A percentile compares a stretch with the other conserved stretches of the same genome.
Conservation (phyloP, 768 basidiomycete genomes). For the Leccinum ochraceum region DNA sequence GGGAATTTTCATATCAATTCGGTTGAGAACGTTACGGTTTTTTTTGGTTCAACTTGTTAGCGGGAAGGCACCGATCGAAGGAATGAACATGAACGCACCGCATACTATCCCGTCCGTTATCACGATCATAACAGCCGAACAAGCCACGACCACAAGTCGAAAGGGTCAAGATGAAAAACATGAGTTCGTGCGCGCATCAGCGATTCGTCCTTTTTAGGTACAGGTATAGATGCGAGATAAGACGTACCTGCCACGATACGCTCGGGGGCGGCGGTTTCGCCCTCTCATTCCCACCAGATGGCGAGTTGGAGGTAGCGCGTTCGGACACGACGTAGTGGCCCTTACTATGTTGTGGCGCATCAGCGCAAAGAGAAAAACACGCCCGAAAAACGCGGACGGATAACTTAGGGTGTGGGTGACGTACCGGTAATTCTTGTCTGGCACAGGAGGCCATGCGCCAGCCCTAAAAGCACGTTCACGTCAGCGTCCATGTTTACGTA, state of each 20-base stretch:
- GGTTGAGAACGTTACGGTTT: slow-evolving; percentile 6
- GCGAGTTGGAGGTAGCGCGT: slow-evolving; percentile 37
- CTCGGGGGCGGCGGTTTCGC: slow-evolving; percentile 62
- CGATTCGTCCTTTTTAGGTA: slow-evolving; percentile 19
- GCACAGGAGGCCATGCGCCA: slow-evolving; percentile 76
- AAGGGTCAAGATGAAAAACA: slow-evolving; percentile 2
- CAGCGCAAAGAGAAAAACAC: not conserved
- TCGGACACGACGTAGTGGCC: slow-evolving; percentile 78
- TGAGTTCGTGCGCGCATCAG: slow-evolving; percentile 10
- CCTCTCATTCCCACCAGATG: slow-evolving; percentile 42
- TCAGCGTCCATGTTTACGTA: not conserved
- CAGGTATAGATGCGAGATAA: slow-evolving; percentile 10
- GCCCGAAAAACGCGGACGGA: slow-evolving; percentile 17
- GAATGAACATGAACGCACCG: slow-evolving; percentile 45
- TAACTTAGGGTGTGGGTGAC: not conserved
- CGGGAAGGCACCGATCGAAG: not conserved
- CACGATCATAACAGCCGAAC: not conserved
- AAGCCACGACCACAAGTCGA: not conserved
- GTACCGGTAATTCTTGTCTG: slow-evolving; percentile 76
- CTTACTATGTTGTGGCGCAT: slow-evolving; percentile 33
- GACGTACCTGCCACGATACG: slow-evolving; percentile 72
- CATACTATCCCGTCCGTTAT: slow-evolving; percentile 47
- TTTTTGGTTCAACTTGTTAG: not conserved
- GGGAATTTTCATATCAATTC: slow-evolving; percentile 11
- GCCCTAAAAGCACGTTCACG: slow-evolving; percentile 38